phyloP scores from a whole-genome alignment of 2,329 filamentous ascomycete genomes.

The Dryadomyces quercivorus region DNA sequence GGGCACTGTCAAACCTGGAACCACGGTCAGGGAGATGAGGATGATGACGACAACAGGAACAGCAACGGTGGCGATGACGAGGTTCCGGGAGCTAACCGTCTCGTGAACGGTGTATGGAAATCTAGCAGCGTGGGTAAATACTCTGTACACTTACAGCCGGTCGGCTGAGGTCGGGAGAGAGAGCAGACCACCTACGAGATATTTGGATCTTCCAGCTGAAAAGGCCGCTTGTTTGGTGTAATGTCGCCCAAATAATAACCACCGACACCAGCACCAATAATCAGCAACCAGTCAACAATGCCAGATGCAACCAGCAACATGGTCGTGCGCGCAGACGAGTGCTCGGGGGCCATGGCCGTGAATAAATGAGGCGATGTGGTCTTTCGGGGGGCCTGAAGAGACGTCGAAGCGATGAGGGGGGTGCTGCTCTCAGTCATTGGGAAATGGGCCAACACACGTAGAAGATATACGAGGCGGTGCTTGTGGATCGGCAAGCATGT shows the following conservation, averaged over 20 bases:
- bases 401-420: not conserved
- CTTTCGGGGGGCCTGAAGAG: too few relatives aligned
- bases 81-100: constrained; percentile 54
- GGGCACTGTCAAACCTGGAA: constrained; percentile 59
- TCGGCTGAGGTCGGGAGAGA: too few relatives aligned
- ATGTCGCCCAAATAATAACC: constrained; percentile 47
- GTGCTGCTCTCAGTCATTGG: constrained; percentile 9
- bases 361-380: not conserved
- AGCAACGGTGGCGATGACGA: constrained; percentile 50
- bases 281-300: constrained; percentile 60
- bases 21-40: constrained; percentile 53
- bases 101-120: constrained; percentile 62
- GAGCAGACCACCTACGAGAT: constrained; percentile 49
- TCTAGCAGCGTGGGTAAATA: constrained; percentile 20
- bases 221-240: constrained; percentile 55
- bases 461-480: not conserved
- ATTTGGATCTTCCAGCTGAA: constrained; percentile 58
- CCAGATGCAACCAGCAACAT: constrained; percentile 48
- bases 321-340: not conserved
- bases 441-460: not conserved
- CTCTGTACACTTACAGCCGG: too few relatives aligned
- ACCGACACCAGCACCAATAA: constrained; percentile 45
- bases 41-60: constrained; percentile 58
- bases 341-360: not conserved
- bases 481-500: not conserved